Evolutionary conservation across 257 asterid species (phyloP).

Genomic region (Plantago elongata): DNA sequence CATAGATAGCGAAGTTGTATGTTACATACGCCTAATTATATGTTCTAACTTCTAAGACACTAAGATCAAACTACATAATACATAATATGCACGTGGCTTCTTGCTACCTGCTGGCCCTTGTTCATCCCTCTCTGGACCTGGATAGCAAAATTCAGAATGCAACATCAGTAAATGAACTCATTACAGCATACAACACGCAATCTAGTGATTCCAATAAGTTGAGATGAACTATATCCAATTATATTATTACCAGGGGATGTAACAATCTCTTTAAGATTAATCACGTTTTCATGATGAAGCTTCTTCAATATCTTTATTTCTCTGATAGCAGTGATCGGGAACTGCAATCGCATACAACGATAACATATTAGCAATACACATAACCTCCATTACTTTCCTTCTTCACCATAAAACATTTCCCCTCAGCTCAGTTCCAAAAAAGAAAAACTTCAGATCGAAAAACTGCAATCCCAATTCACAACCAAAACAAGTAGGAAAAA

Average conservation of each 20-base stretch:
- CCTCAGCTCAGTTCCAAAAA: not conserved
- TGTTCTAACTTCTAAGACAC: no score
- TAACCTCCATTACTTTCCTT: not conserved
- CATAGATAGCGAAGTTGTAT: no score
- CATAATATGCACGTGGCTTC: not conserved
- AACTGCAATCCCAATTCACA: not conserved
- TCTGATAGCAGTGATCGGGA: conserved; percentile 86
- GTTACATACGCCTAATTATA: no score
- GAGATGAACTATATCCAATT: not conserved
- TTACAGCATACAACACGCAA: not conserved
- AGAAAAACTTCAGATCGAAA: not conserved
- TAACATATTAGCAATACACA: not conserved
- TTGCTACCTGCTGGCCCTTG: conserved; percentile 49
- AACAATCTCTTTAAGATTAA: conserved; percentile 80
- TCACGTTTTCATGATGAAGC: conserved; percentile 84
- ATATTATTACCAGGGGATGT: conserved; percentile 63
- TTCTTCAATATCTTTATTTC: conserved; percentile 86
- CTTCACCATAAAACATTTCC: not conserved
- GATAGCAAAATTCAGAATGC: conserved; percentile 25
- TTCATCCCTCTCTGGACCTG: conserved; percentile 86
- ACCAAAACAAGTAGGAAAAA: conserved; percentile 11
- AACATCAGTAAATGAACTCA: conserved; percentile 1
- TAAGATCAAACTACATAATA: not conserved
- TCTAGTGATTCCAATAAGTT: not conserved
- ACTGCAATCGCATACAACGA: conserved; percentile 38